Base-by-base conservation (phyloP, 805 yeast species). In the Metschnikowia cubensis region DNA sequence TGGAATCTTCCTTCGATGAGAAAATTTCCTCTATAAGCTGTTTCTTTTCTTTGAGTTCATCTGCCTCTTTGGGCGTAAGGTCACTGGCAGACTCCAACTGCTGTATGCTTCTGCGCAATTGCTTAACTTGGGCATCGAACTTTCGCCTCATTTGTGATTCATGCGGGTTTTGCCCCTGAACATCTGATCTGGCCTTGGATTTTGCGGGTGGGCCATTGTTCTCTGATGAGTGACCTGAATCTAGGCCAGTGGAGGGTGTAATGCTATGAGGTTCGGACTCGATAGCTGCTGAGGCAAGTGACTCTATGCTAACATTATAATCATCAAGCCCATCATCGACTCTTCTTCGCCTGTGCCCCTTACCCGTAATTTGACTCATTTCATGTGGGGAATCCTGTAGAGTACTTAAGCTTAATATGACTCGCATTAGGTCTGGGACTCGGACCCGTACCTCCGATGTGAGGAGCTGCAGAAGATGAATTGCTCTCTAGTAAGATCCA, bases 21-120 rank as follows among this genome's bases (percentile, higher is more conserved):
- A 34, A 13, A 17, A 55, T 49, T 7, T 48, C 47, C 11, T 39
- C 31, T 17, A 56, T 22, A 21, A 56, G 43, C 11, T 48, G 47
- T 22, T 20, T 31, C 41, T 57, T 57, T 21, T 50, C 53, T n/a
- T 49, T 51, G 34, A 38, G 48, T 32, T 48, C 50, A 2, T 46
- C 35, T 4, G 46, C 58, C 35, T 57, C 54, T 20, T 51, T 48
- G 6, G 60, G 58, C 6, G 58, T 47, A n/a, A 51, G 47, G 20
- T 48, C 47, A 6, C 22, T 25, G 11, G 39, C 42, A 2, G 42
- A 40, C 35, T 35, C 32, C n/a, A 48, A 37, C 5, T 33, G 35
- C 22, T 41, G 31, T 18, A 55, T 41, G 7, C 45, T 50, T n/a
- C 25, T 21, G 21, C 44, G 34, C 29, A 50, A 31, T 5, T 32